phyloP scores from a whole-genome alignment of 768 basidiomycete genomes.

The Strobilomyces dryophilus region DNA sequence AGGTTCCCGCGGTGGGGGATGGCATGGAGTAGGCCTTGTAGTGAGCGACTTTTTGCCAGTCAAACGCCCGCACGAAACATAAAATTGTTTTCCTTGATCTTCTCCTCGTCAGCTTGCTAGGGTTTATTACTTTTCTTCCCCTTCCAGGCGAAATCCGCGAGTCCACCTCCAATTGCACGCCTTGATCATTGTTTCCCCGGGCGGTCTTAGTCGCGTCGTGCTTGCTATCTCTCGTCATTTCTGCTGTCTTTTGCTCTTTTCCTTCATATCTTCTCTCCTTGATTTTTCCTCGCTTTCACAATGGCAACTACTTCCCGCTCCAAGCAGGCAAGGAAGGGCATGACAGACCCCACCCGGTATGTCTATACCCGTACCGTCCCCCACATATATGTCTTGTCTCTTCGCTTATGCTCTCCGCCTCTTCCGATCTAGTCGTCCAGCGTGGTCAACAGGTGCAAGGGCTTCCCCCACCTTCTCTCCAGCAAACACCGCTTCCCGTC shows the following conservation, averaged over 20 bases:
- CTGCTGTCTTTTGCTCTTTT: conserved; percentile 29
- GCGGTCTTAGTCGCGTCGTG: conserved; percentile 30
- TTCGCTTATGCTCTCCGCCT: conserved; percentile 8
- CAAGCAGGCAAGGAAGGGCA: conserved; percentile 62
- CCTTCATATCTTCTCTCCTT: conserved; percentile 26
- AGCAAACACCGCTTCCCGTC: conserved; percentile 36
- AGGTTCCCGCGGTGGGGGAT: conserved; percentile 29
- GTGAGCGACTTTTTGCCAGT: conserved; percentile 29
- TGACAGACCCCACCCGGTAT: conserved; percentile 53
- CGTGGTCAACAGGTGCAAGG: conserved; percentile 61
- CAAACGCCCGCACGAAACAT: conserved; percentile 26
- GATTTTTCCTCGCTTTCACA: conserved; percentile 24
- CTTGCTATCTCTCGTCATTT: conserved; percentile 35
- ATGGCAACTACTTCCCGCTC: conserved; percentile 66
- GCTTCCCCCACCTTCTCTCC: conserved; percentile 72
- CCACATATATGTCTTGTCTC: conserved; percentile 10
- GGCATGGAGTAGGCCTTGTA: conserved; percentile 20
- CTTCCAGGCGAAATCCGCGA: conserved; percentile 21
- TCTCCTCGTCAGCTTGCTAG: conserved; percentile 25
- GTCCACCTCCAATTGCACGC: conserved; percentile 13
- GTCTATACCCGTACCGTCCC: conserved; percentile 28
- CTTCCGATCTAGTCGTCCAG: conserved; percentile 36
- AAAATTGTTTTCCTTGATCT: conserved; percentile 25
- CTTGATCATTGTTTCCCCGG: conserved; percentile 13
- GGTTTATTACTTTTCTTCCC: conserved; percentile 15